Percentiles rank a stretch among this genome's conserved stretches.
Conservation (phyloP, 768 basidiomycete species). For the Polyporus arcularius region DNA sequence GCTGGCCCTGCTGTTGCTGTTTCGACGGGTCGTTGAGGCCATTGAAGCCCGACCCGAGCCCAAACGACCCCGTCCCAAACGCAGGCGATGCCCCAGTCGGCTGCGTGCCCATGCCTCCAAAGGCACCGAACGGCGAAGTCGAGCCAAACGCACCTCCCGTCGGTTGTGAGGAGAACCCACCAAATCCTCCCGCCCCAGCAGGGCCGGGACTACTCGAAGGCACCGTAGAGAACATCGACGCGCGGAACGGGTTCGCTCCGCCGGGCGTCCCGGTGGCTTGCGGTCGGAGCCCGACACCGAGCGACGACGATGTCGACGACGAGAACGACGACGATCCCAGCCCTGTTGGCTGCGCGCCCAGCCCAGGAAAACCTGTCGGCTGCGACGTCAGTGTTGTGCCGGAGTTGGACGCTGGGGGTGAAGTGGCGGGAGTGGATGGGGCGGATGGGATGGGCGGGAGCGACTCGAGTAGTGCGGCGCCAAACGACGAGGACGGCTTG, state of each 20-base stretch:
- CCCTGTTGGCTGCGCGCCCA: conserved; percentile 29
- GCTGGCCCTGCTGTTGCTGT: conserved; percentile 41
- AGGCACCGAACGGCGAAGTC: conserved; percentile 7
- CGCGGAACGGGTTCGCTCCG: conserved; percentile 44
- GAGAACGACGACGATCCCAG: conserved; percentile 4
- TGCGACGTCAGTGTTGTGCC: conserved; percentile 42
- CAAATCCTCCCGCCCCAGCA: conserved; percentile 6
- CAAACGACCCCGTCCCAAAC: conserved; percentile 23
- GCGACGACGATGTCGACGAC: conserved; percentile 6
- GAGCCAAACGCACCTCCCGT: conserved; percentile 10
- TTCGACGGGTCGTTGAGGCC: conserved; percentile 17
- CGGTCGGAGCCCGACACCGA: conserved; percentile 38
- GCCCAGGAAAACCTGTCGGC: conserved; percentile 54
- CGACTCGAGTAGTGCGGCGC: conserved; percentile 48
- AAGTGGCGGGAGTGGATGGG: conserved; percentile 45
- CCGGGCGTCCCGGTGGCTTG: conserved; percentile 40
- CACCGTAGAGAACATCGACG: conserved; percentile 34
- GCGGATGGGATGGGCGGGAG: conserved; percentile 69
- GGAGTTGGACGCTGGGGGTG: conserved; percentile 11
- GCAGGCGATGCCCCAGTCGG: conserved; percentile 19
- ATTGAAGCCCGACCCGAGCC: conserved; percentile 14
- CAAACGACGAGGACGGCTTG: conserved; percentile 56
- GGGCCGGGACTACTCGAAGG: conserved; percentile 8
- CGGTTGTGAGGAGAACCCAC: conserved; percentile 23
- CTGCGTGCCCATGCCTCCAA: conserved; percentile 14